phyloP scores from a whole-genome alignment of 2,329 filamentous ascomycete genomes.

The Coleophoma crateriformis region DNA sequence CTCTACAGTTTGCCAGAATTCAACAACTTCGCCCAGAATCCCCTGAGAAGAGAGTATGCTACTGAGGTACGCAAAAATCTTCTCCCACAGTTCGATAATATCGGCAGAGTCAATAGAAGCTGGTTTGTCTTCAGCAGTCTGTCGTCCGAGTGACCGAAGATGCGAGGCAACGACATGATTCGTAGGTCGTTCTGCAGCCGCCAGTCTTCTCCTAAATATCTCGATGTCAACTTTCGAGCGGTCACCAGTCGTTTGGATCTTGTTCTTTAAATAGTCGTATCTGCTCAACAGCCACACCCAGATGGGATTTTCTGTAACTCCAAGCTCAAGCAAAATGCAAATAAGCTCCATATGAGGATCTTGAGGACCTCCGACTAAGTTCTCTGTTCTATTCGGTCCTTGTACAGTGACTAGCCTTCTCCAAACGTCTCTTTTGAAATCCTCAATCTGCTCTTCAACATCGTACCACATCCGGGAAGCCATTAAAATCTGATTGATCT shows the following conservation, averaged over 20 bases:
- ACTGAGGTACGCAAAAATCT: conserved; percentile 68
- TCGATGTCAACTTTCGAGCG: conserved; percentile 91
- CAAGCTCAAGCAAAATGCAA: conserved; percentile 80
- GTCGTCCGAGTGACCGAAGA: conserved; percentile 67
- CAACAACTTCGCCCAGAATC: conserved; percentile 80
- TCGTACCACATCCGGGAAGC: conserved; percentile 94
- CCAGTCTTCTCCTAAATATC: conserved; percentile 76
- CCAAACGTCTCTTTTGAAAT: conserved; percentile 89
- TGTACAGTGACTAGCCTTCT: conserved; percentile 69
- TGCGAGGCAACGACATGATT: conserved; percentile 67
- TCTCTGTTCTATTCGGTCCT: conserved; percentile 29
- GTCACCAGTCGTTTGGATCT: conserved; percentile 74
- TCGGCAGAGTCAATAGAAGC: conserved; percentile 71
- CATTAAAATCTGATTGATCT: conserved; percentile 81
- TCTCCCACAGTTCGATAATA: conserved; percentile 89
- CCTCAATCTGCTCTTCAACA: conserved; percentile 78
- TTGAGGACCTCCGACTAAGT: conserved; percentile 40
- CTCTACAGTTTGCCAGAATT: conserved; percentile 90
- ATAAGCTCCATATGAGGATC: conserved; percentile 92
- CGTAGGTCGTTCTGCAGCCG: conserved; percentile 65
- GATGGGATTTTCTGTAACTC: conserved; percentile 92
- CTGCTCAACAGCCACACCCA: conserved; percentile 92
- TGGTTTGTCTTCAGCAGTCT: conserved; percentile 54
- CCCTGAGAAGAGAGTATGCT: conserved; percentile 73
- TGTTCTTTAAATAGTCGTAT: conserved; percentile 83